Percentiles rank a stretch among this genome's conserved stretches.
These are phyloP conservation scores for Moelleriella libera DNA, from an alignment of 2,329 filamentous ascomycete genomes.

Conservation along the genomic window DNA sequence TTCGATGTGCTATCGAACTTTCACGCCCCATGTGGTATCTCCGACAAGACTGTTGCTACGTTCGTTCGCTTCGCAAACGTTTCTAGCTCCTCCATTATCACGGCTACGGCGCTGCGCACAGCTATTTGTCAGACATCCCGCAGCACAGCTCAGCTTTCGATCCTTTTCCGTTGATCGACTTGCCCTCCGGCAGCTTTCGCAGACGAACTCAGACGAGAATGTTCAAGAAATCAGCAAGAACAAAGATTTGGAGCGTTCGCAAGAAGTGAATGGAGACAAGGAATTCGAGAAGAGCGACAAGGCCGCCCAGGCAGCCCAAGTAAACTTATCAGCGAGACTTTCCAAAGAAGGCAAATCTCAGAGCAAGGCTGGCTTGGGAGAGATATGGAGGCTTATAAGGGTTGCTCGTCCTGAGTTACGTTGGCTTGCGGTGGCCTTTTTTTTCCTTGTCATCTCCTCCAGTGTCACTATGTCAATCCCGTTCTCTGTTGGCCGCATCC, in stretches of 20 bases:
- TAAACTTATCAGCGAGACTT: constrained; percentile 78
- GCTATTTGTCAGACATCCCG: too few relatives aligned
- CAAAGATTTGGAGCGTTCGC: constrained; percentile 15
- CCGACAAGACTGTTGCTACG: neutral
- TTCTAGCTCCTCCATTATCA: neutral
- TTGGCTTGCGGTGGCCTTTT: constrained; percentile 65
- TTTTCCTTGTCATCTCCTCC: constrained; percentile 79
- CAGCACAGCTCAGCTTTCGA: constrained; percentile 7
- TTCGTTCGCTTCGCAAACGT: neutral
- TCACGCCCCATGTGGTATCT: neutral
- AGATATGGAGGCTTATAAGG: constrained; percentile 77
- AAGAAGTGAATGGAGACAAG: constrained; percentile 17
- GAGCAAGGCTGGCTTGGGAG: constrained; percentile 48
- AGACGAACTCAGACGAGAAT: constrained; percentile 15
- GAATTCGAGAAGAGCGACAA: constrained; percentile 60
- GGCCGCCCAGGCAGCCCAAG: constrained; percentile 71
- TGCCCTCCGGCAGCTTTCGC: constrained; percentile 10
- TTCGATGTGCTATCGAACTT: neutral
- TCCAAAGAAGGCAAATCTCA: constrained; percentile 61
- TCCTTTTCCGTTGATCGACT: constrained; percentile 15
- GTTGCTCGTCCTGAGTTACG: constrained; percentile 77
- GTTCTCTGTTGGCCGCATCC: constrained; percentile 88
- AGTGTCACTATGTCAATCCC: constrained; percentile 92
- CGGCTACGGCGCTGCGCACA: too few relatives aligned
- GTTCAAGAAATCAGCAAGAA: constrained; percentile 20